Evolutionary conservation across 1,139 yeast species (phyloP).

Genomic region (Scheffersomyces titani): DNA sequence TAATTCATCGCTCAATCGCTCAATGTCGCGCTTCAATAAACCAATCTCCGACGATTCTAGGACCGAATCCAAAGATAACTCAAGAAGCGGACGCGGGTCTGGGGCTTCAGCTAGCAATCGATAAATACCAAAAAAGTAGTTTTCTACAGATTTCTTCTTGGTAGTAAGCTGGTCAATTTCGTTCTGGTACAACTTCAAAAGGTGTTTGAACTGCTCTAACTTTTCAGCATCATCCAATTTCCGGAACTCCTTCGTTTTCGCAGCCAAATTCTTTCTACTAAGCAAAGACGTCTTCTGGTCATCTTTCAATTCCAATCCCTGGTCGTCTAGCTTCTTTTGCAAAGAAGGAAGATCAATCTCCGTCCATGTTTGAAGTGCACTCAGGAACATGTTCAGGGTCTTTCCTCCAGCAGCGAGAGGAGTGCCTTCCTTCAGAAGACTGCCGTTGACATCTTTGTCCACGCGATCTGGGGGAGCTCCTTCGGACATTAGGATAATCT

Average conservation of each 20-base stretch:
- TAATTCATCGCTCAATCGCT: slow-evolving; percentile 58
- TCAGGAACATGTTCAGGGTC: slow-evolving; percentile 22
- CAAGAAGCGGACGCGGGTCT: slow-evolving; percentile 83
- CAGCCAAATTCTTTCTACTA: slow-evolving; percentile 74
- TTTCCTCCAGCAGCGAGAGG: not conserved
- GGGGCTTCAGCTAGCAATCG: slow-evolving; percentile 85
- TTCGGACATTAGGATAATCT: not conserved
- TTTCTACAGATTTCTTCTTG: slow-evolving; percentile 74
- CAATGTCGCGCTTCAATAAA: slow-evolving; percentile 54
- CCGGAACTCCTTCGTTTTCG: slow-evolving; percentile 79
- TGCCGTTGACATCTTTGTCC: not conserved
- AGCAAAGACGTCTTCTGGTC: slow-evolving; percentile 67
- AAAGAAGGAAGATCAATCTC: slow-evolving; percentile 67
- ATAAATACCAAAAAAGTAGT: slow-evolving; percentile 71
- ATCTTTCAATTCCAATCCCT: slow-evolving; percentile 71
- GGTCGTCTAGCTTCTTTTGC: slow-evolving; percentile 72
- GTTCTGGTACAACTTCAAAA: slow-evolving; percentile 81
- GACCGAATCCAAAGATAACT: slow-evolving; percentile 71
- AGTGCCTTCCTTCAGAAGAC: slow-evolving; percentile 1
- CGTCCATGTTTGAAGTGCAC: slow-evolving; percentile 76
- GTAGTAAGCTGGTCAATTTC: slow-evolving; percentile 84
- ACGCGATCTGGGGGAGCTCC: not conserved
- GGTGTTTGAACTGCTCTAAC: slow-evolving; percentile 59
- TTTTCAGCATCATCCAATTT: slow-evolving; percentile 69
- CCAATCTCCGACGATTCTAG: slow-evolving; percentile 57